These are phyloP conservation scores for Alternaria metachromatica DNA, from an alignment of 2,329 filamentous ascomycete genomes.

Conservation along the genomic window DNA sequence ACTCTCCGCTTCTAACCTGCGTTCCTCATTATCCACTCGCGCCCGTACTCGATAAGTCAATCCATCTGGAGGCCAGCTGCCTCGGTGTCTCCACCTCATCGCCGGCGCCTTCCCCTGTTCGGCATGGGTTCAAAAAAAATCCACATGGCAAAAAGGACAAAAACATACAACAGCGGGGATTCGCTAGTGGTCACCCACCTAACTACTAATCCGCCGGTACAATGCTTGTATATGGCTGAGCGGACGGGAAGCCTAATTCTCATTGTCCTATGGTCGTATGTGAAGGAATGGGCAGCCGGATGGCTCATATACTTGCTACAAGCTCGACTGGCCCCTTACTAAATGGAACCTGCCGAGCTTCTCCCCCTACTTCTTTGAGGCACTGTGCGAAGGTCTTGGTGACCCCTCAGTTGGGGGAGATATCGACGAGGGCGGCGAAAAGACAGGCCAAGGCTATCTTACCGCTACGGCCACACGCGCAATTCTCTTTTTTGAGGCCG, in stretches of 20 bases:
- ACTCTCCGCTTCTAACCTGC: background rate
- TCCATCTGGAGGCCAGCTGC: background rate
- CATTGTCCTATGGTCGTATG: background rate
- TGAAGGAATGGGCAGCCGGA: background rate
- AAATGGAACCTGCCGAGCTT: no score
- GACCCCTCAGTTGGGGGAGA: conserved; percentile 50
- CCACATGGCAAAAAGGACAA: background rate
- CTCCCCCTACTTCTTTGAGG: conserved; percentile 74
- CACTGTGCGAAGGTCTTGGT: conserved; percentile 58
- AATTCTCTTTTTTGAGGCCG: conserved; percentile 73
- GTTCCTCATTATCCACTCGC: background rate
- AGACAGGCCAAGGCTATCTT: conserved; percentile 69
- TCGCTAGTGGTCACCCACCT: background rate
- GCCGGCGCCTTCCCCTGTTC: background rate
- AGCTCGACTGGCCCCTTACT: no score
- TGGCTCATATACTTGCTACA: fast-evolving
- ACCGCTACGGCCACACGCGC: conserved; percentile 72
- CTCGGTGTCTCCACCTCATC: background rate
- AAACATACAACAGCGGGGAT: conserved; percentile 2
- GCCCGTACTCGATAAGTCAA: background rate
- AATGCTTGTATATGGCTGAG: conserved; percentile 2
- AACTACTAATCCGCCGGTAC: conserved; percentile 1
- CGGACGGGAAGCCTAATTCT: background rate
- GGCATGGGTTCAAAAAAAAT: background rate
- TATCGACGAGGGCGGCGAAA: conserved; percentile 49